Evolutionary conservation across 306 rosid genomes (phyloP).

Genomic region (Senna siamea): DNA sequence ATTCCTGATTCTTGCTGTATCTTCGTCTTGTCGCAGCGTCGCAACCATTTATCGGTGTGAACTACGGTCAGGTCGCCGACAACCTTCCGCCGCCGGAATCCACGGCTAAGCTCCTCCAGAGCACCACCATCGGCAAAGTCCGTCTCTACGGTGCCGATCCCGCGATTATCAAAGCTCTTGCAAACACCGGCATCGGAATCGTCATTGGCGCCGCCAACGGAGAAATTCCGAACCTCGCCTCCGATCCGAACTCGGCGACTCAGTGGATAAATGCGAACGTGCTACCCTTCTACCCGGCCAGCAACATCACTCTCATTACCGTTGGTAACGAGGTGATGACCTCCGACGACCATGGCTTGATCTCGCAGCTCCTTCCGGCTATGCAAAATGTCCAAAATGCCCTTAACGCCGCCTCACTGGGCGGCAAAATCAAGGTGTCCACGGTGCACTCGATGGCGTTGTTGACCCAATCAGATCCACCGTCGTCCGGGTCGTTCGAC

Average conservation of each 20-base stretch:
- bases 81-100: constrained; percentile 59
- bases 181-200: constrained; percentile 58
- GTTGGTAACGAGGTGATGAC: constrained; percentile 72
- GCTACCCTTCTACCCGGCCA: constrained; percentile 60
- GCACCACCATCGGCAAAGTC: constrained; percentile 54
- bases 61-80: constrained; percentile 71
- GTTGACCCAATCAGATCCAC: constrained; percentile 59
- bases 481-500: constrained; percentile 57
- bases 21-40: constrained; percentile 45
- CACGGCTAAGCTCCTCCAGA: constrained; percentile 54
- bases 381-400: constrained; percentile 70
- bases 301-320: constrained; percentile 57
- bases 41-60: constrained; percentile 71
- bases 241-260: constrained; percentile 65
- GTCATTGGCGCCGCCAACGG: constrained; percentile 59
- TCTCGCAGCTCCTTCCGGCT: constrained; percentile 67
- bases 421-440: constrained; percentile 62
- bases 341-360: constrained; percentile 50
- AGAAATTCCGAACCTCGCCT: constrained; percentile 55
- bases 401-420: constrained; percentile 52
- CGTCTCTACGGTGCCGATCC: constrained; percentile 66
- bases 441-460: constrained; percentile 72
- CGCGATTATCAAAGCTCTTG: constrained; percentile 56
- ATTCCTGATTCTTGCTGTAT: too few species aligned
- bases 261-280: constrained; percentile 70